These are phyloP conservation scores for Hemerocallis citrina DNA, from an alignment of 106 monocot species.

Conservation along the genomic window DNA sequence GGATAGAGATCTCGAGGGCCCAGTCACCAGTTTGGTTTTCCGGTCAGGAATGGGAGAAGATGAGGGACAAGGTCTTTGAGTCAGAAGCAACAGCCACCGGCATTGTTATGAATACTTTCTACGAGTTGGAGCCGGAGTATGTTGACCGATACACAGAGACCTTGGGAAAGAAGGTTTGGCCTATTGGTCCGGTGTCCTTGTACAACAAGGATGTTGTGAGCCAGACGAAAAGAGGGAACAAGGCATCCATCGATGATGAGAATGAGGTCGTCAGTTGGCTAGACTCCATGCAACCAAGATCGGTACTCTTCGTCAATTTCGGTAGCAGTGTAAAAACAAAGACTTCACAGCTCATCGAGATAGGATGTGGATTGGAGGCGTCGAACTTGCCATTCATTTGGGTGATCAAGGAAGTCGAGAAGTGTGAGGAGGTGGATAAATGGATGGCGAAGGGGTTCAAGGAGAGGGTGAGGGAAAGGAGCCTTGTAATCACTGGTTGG, in stretches of 20 bases:
- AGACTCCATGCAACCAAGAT: conserved; percentile 2
- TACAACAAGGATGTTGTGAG: neutral
- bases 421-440: neutral
- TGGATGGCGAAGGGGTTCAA: conserved; percentile 9
- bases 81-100: neutral
- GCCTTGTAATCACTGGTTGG: conserved; percentile 12
- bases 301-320: conserved; percentile 13
- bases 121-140: neutral
- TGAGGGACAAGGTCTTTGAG: neutral
- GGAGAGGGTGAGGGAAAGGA: neutral
- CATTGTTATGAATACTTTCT: neutral
- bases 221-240: neutral
- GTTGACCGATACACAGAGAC: neutral
- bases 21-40: neutral
- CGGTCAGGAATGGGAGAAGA: neutral
- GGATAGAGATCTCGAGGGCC: neutral
- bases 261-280: conserved; percentile 4
- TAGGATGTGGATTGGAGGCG: conserved; percentile 7
- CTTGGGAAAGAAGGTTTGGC: neutral
- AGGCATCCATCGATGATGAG: neutral
- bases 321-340: conserved; percentile 3
- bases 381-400: conserved; percentile 8
- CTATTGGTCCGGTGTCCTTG: neutral
- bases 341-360: neutral
- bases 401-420: conserved; percentile 9